Percentiles rank a stretch among this genome's conserved stretches.
These are phyloP conservation scores for Tephrocybe rancida DNA, from an alignment of 768 basidiomycete genomes.

Conservation along the genomic window DNA sequence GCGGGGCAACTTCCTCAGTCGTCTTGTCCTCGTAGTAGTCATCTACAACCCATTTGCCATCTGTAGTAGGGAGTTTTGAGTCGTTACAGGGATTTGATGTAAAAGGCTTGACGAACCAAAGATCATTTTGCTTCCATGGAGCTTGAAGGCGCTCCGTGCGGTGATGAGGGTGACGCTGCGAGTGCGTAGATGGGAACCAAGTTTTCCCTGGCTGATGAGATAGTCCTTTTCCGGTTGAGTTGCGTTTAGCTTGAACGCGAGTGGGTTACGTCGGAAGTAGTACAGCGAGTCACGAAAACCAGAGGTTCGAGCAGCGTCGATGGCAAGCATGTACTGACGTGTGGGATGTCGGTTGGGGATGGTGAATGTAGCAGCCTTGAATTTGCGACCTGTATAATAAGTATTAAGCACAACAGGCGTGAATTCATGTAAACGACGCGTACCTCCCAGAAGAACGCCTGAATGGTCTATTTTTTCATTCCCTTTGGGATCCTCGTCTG, in stretches of 20 bases:
- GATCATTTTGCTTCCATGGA: conserved; percentile 92
- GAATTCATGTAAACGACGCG: conserved; percentile 24
- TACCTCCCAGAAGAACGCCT: conserved; percentile 86
- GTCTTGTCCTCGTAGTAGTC: conserved; percentile 95
- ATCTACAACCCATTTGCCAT: conserved; percentile 90
- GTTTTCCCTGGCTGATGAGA: conserved; percentile 85
- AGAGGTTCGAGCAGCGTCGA: conserved; percentile 94
- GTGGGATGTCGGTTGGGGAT: conserved; percentile 84
- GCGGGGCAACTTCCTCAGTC: conserved; percentile 73
- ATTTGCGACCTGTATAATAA: conserved; percentile 65
- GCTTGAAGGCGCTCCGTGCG: conserved; percentile 90
- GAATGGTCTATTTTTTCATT: conserved; percentile 89
- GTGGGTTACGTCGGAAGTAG: conserved; percentile 91
- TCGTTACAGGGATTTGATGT: background rate
- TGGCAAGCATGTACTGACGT: conserved; percentile 91
- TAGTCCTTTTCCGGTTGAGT: conserved; percentile 91
- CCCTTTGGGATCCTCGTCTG: conserved; percentile 83
- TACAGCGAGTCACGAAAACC: conserved; percentile 98
- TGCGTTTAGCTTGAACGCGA: conserved; percentile 89
- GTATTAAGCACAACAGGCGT: conserved; percentile 5
- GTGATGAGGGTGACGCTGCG: conserved; percentile 93
- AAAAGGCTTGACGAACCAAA: conserved; percentile 53
- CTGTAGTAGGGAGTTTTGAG: conserved; percentile 39
- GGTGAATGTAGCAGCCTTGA: conserved; percentile 89
- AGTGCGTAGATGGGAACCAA: conserved; percentile 86